Evolutionary conservation across 495 filamentous ascomycete species (phyloP).

Genomic region (Penicillium macrosclerotiorum): DNA sequence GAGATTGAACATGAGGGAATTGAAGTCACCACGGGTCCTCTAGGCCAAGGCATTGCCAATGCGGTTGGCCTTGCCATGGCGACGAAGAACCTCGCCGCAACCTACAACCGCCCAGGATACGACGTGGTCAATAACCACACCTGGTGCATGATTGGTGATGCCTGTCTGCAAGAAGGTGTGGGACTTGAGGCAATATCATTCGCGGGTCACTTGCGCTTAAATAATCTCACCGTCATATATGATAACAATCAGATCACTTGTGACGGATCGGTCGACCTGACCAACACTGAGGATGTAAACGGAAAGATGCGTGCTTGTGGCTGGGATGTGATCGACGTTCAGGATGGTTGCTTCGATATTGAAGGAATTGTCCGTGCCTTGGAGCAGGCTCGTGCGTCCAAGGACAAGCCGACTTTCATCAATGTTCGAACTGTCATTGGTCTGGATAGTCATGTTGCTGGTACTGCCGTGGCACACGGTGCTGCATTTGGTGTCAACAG

Average conservation of each 20-base stretch:
- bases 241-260: slow-evolving; percentile 60
- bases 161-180: slow-evolving; percentile 55
- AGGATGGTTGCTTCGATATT: slow-evolving; percentile 54
- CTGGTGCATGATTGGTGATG: slow-evolving; percentile 56
- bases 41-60: slow-evolving; percentile 58
- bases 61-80: slow-evolving; percentile 58
- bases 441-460: slow-evolving; percentile 48
- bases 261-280: slow-evolving; percentile 55
- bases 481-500: slow-evolving; percentile 48
- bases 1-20: slow-evolving; percentile 61
- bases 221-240: slow-evolving; percentile 52
- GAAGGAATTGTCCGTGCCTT: slow-evolving; percentile 50
- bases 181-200: slow-evolving; percentile 51
- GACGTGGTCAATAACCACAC: slow-evolving; percentile 44
- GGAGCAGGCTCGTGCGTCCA: slow-evolving; percentile 37
- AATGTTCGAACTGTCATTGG: slow-evolving; percentile 60
- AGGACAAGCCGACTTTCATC: slow-evolving; percentile 56
- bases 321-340: slow-evolving; percentile 56
- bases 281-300: slow-evolving; percentile 58
- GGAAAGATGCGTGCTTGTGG: slow-evolving; percentile 57
- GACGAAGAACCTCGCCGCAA: slow-evolving; percentile 48
- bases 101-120: slow-evolving; percentile 46
- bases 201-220: slow-evolving; percentile 49
- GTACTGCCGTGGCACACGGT: slow-evolving; percentile 50
- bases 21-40: slow-evolving; percentile 60